Evolutionary conservation across 768 basidiomycete genomes (phyloP).

Genomic region (Rossbeevera mucosa): DNA sequence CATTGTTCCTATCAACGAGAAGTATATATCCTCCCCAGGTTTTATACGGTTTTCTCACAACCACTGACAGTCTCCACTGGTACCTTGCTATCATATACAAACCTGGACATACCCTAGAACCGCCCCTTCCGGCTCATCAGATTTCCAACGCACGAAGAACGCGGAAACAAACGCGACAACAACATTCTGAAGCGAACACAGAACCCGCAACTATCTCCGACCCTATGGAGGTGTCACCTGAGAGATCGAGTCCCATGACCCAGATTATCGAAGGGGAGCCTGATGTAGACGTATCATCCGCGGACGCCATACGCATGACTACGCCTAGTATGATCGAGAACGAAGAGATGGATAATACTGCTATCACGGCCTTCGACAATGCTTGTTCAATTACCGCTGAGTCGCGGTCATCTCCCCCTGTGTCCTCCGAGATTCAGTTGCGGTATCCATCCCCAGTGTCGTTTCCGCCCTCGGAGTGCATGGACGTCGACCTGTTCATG

Average conservation of each 20-base stretch:
- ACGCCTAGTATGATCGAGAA: conserved; percentile 18
- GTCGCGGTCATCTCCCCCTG: conserved; percentile 6
- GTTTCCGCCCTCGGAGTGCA: conserved; percentile 21
- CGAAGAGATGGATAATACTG: conserved; percentile 12
- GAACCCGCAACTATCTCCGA: conserved; percentile 1
- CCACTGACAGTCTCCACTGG: conserved; percentile 77
- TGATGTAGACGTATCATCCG: conserved; percentile 16
- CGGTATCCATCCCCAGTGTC: conserved; percentile 18
- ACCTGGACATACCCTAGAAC: conserved; percentile 57
- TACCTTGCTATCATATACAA: conserved; percentile 92
- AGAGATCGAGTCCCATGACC: neutral
- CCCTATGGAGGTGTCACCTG: neutral
- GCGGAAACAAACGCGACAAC: conserved; percentile 21
- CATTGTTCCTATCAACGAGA: conserved; percentile 94
- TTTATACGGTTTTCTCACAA: conserved; percentile 3
- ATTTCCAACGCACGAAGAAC: conserved; percentile 13
- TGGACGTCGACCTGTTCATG: conserved; percentile 24
- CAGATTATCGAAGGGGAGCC: conserved; percentile 4
- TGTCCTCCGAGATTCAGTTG: conserved; percentile 4
- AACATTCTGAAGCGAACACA: neutral
- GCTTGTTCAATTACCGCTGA: conserved; percentile 15
- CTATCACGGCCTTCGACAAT: conserved; percentile 8
- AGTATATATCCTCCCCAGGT: conserved; percentile 47
- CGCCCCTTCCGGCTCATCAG: conserved; percentile 36
- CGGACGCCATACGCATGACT: conserved; percentile 15